Evolutionary conservation across 306 rosid genomes (phyloP), one percentile per base, ranked within the genome.

Genomic region (Citrullus mucosospermus): DNA sequence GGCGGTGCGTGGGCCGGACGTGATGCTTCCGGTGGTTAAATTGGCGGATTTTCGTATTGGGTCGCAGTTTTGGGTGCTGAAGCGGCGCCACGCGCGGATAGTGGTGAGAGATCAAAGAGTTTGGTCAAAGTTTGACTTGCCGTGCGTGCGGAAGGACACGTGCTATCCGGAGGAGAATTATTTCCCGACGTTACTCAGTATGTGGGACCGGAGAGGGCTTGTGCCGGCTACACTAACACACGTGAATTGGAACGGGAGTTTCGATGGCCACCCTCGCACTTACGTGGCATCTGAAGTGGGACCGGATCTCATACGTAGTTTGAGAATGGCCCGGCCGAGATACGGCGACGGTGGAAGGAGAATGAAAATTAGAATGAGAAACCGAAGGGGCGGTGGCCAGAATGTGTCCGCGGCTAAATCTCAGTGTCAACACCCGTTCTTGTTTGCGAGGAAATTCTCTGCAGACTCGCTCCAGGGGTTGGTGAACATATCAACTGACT

Each of bases 91-190:
- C 79, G 97, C 93, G 16, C 69, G 87, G 83, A 43, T 83, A 0
- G 90, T 91, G 0, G 88, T 81, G 4, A 56, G 77, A 0, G 97
- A 93, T 76, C 70, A 71, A 0, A 78, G 30, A 75, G 44, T 85
- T 15, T 88, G 90, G 97, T 60, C 88, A 0, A 91, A 89, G 82
- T 93, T 90, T 76, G 71, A 55, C 38, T 69, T 88, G 14, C 88
- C 94, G 0, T 93, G 97, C 48, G 80, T 86, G 78, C 72, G 63
- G 3, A 25, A 4, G 28, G 50, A 89, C 85, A 60, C 86, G 81
- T 93, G 96, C 44, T 93, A 89, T 65, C 94, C 91, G 0, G 93
- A 91, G 32, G 90, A 93, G 56, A 89, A 88, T 82, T 93, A 89
- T 85, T 93, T 93, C 38, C 92, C 94, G 76, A 91, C 97, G 78